Percentiles rank a stretch among this genome's conserved stretches.
Evolutionary conservation across 2,329 filamentous ascomycete genomes (phyloP).

Genomic region (Venturia aucupariae): DNA sequence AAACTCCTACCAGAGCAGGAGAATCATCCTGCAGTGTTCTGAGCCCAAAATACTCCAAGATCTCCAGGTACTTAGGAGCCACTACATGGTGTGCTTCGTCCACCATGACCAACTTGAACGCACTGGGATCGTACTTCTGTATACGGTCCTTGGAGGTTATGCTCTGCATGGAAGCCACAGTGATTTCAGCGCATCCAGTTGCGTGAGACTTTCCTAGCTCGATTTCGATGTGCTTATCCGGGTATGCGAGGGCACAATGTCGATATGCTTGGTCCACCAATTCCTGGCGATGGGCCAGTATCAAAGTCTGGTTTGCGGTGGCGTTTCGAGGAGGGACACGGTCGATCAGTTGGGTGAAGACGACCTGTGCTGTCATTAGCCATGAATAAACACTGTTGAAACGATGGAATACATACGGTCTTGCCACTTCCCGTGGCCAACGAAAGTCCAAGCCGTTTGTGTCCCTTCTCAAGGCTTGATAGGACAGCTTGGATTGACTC

Average conservation of each 20-base stretch:
- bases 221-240: conserved; percentile 70
- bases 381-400: neutral
- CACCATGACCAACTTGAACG: conserved; percentile 85
- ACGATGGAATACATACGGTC: conserved; percentile 47
- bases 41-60: conserved; percentile 71
- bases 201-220: conserved; percentile 80
- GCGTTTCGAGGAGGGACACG: conserved; percentile 52
- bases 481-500: conserved; percentile 83
- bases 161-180: conserved; percentile 81
- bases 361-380: conserved; percentile 49
- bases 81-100: conserved; percentile 98
- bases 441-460: conserved; percentile 74
- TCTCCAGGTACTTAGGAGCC: conserved; percentile 65
- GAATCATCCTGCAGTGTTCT: conserved; percentile 32
- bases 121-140: conserved; percentile 67
- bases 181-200: conserved; percentile 79
- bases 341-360: conserved; percentile 91
- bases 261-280: conserved; percentile 87
- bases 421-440: conserved; percentile 84
- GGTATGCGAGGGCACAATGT: conserved; percentile 76
- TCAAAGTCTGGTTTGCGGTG: conserved; percentile 66
- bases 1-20: conserved; percentile 77
- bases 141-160: conserved; percentile 69
- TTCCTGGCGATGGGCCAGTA: conserved; percentile 85
- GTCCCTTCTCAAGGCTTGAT: conserved; percentile 55